Conservation (phyloP, 352 stramenopile genomes). For the Pythium sukuiense region DNA sequence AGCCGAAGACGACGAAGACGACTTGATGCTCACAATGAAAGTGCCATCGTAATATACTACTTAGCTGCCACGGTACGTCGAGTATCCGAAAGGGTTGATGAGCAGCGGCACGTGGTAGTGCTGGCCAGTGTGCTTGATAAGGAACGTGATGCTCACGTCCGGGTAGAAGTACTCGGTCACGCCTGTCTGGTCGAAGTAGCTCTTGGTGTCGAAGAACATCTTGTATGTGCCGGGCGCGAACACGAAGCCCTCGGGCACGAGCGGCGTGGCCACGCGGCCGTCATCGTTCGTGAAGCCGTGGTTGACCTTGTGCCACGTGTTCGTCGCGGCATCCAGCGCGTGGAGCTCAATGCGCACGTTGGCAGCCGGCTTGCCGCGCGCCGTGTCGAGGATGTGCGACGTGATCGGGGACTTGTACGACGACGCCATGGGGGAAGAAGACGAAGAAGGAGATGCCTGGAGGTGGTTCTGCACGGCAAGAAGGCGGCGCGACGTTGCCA, state of each 20-base stretch:
- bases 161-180: constrained; percentile 86
- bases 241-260: constrained; percentile 42
- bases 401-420: constrained; percentile 72
- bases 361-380: constrained; percentile 61
- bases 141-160: constrained; percentile 78
- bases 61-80: constrained; percentile 87
- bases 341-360: constrained; percentile 76
- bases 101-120: constrained; percentile 91
- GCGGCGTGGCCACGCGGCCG: constrained; percentile 52
- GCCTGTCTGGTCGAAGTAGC: constrained; percentile 75
- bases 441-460: constrained; percentile 2
- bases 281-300: constrained; percentile 71
- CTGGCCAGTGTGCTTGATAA: constrained; percentile 64
- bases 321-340: constrained; percentile 31
- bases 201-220: constrained; percentile 78
- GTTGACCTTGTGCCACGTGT: constrained; percentile 49
- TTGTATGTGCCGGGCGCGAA: constrained; percentile 67
- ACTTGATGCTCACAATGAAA: constrained; percentile 26
- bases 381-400: constrained; percentile 88
- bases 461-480: constrained; percentile 36
- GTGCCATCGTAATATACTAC: constrained; percentile 18
- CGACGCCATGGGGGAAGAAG: constrained; percentile 4
- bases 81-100: constrained; percentile 89
- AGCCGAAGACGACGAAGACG: constrained; percentile 26
- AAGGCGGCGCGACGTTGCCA: constrained; percentile 30